Evolutionary conservation across 257 asterid genomes (phyloP).

Genomic region (Henckelia pumila): DNA sequence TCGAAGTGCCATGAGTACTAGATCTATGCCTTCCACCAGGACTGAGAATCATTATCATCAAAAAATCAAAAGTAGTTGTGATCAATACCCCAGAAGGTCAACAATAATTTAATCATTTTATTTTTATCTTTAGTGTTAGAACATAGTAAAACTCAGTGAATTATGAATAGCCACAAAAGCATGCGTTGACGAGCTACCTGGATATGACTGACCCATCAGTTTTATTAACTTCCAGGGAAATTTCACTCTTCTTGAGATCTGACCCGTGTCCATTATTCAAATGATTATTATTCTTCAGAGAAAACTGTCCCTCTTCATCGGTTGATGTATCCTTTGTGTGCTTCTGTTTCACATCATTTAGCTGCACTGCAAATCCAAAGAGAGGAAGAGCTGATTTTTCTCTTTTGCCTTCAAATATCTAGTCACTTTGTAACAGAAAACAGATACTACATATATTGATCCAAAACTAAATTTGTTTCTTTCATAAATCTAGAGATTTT

Average conservation of each 20-base stretch:
- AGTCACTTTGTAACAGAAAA: constrained; percentile 10
- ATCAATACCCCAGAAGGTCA: neutral
- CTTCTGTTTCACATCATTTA: constrained; percentile 35
- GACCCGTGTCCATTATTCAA: constrained; percentile 44
- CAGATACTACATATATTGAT: constrained; percentile 15
- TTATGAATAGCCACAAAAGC: constrained; percentile 15
- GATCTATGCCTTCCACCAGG: constrained; percentile 41
- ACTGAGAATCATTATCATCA: constrained; percentile 32
- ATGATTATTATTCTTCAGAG: constrained; percentile 43
- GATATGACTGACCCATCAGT: constrained; percentile 51
- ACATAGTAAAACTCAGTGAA: constrained; percentile 9
- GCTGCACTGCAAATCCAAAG: constrained; percentile 32
- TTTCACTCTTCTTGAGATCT: constrained; percentile 29
- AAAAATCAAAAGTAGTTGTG: neutral
- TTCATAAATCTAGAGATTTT: constrained; percentile 3
- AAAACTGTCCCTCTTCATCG: constrained; percentile 62
- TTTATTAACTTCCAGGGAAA: constrained; percentile 23
- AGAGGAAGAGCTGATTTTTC: constrained; percentile 30
- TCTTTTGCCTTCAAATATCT: constrained; percentile 35
- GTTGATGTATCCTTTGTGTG: constrained; percentile 33
- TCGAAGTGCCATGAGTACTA: constrained; percentile 34
- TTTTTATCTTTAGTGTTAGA: neutral
- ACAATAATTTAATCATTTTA: neutral
- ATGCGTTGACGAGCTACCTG: constrained; percentile 41
- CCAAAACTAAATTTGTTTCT: constrained; percentile 7